phyloP scores from a whole-genome alignment of 1,284 basidiomycete genomes.

The Leccinum huronense region DNA sequence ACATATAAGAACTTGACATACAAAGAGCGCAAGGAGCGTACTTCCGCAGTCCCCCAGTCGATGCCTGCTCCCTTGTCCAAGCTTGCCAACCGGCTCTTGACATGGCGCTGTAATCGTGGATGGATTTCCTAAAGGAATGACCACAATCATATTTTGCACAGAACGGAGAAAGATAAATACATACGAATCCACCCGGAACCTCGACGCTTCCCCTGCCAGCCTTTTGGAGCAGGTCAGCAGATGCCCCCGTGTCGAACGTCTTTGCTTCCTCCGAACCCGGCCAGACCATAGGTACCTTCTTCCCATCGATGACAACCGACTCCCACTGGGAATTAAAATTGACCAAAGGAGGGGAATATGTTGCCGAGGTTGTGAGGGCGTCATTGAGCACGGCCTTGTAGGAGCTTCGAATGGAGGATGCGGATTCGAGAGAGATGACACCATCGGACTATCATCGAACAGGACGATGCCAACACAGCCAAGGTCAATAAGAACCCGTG shows the following conservation, averaged over 20 bases:
- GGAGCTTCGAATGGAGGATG: constrained; percentile 48
- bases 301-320: constrained; percentile 15
- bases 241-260: constrained; percentile 70
- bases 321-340: constrained; percentile 68
- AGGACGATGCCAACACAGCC: not conserved
- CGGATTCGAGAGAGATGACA: constrained; percentile 50
- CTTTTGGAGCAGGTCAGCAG: constrained; percentile 46
- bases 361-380: constrained; percentile 51
- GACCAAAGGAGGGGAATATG: constrained; percentile 49
- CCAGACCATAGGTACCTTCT: constrained; percentile 58
- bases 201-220: constrained; percentile 71
- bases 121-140: constrained; percentile 62
- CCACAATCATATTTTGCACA: constrained; percentile 1
- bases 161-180: constrained; percentile 28
- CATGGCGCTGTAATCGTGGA: constrained; percentile 73
- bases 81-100: constrained; percentile 72
- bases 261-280: constrained; percentile 56
- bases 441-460: constrained; percentile 47
- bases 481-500: not conserved
- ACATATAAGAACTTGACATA: not conserved
- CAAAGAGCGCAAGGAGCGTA: constrained; percentile 26
- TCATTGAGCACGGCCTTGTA: constrained; percentile 64
- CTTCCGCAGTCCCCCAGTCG: constrained; percentile 89
- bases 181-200: constrained; percentile 73
- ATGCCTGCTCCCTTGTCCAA: constrained; percentile 70